Evolutionary conservation across 768 basidiomycete species (phyloP).

Genomic region (Lactarius pseudohatsudake): DNA sequence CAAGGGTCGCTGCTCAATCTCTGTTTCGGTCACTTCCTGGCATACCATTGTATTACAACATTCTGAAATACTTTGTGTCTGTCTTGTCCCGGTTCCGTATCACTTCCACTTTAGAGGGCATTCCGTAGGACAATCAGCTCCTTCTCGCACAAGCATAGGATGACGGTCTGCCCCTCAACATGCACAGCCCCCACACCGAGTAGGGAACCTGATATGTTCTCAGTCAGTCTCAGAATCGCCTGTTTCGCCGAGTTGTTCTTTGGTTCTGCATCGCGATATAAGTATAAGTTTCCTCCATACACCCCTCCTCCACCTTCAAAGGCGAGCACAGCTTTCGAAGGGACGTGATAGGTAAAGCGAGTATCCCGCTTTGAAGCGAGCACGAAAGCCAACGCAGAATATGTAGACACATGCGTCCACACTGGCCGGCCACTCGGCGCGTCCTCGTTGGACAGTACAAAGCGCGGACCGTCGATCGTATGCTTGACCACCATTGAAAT

Average conservation of each 20-base stretch:
- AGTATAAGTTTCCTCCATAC: constrained; percentile 80
- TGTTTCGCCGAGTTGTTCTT: constrained; percentile 72
- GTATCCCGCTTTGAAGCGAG: constrained; percentile 90
- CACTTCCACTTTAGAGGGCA: constrained; percentile 32
- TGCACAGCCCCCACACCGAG: constrained; percentile 67
- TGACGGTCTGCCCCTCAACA: constrained; percentile 37
- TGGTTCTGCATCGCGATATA: constrained; percentile 62
- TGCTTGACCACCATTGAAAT: constrained; percentile 65
- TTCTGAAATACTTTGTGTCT: constrained; percentile 26
- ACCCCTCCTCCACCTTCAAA: constrained; percentile 76
- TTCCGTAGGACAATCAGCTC: constrained; percentile 62
- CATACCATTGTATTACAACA: constrained; percentile 31
- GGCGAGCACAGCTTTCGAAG: constrained; percentile 60
- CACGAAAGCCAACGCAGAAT: constrained; percentile 89
- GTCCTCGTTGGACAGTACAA: constrained; percentile 32
- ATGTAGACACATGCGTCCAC: constrained; percentile 84
- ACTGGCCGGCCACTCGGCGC: constrained; percentile 32
- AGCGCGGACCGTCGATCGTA: constrained; percentile 40
- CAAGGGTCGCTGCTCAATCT: constrained; percentile 26
- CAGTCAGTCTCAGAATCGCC: constrained; percentile 73
- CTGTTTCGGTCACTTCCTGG: constrained; percentile 18
- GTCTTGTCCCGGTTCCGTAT: constrained; percentile 20
- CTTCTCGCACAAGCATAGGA: constrained; percentile 77
- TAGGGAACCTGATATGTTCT: constrained; percentile 68
- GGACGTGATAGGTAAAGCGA: constrained; percentile 78